phyloP scores from a whole-genome alignment of 306 rosid species.

The Comarum palustre region DNA sequence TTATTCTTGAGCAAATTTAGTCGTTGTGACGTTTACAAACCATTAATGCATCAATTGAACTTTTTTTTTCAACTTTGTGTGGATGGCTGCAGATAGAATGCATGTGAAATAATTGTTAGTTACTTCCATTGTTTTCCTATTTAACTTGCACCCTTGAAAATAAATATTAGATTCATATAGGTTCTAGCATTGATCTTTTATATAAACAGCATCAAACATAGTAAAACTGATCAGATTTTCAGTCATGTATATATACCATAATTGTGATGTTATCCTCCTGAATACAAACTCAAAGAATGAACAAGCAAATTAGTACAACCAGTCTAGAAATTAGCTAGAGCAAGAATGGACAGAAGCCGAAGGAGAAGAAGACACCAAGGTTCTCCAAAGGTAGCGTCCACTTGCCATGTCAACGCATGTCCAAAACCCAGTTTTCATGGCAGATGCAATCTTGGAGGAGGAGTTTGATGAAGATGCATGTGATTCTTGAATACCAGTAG shows the following conservation, averaged over 20 bases:
- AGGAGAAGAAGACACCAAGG: neutral
- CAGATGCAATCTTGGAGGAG: conserved; percentile 3
- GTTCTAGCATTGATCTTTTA: neutral
- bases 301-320: neutral
- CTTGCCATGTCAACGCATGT: conserved; percentile 12
- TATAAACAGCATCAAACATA: too few relatives aligned
- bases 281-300: neutral
- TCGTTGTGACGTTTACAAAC: neutral
- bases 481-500: neutral
- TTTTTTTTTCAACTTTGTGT: neutral
- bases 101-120: neutral
- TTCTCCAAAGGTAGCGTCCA: conserved; percentile 15
- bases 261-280: neutral
- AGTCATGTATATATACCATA: neutral
- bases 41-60: conserved; percentile 13
- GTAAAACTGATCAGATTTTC: too few relatives aligned
- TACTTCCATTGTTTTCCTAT: neutral
- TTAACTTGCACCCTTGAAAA: neutral
- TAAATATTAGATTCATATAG: neutral
- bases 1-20: neutral
- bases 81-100: neutral
- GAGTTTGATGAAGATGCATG: neutral
- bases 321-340: neutral
- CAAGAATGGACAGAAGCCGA: neutral
- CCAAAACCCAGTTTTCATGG: neutral